Evolutionary conservation across 768 basidiomycete genomes (phyloP), one percentile per base, ranked within the genome.

Genomic region (Crepidotus variabilis): DNA sequence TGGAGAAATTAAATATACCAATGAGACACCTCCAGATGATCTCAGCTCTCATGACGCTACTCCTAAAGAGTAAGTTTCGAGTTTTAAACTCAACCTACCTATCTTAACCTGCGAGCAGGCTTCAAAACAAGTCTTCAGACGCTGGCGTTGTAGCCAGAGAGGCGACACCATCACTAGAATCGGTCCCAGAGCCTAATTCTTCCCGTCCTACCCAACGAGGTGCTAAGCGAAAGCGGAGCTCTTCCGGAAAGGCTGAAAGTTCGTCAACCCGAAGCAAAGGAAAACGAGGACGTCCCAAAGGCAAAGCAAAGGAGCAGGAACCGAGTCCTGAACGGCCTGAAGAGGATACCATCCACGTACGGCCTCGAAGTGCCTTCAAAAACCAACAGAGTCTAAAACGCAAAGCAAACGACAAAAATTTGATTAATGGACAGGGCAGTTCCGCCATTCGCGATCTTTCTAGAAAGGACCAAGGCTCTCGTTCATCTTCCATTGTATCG

Each of bases 401-500:
- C 28, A 28, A 28, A 28, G 3, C 28, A 4, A 8, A 3, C 28
- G 28, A 28, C 28, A 28, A 28, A 28, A 8, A 8, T 8, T 28
- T 28, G 28, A 3, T 28, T 8, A 28, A 4, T 28, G 28, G 28
- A 28, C 28, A 28, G 28, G 28, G 28, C 28, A 28, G 8, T 28
- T 28, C 28, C 8, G 28, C 39, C 13, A 43, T 11, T 11, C 39
- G 39, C 39, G 11, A 3, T 43, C 39, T 43, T 20, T 20, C 14
- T 11, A 43, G 39, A 14, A 43, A 53, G 18, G 45, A 71, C 16
- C 69, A 73, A 34, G 28, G 34, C 18, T 82, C 81, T 21, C 71
- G 75, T 28, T 67, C 80, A 9, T 80, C 82, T 5, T 85, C 84
- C n/a, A 69, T 82, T n/a, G 72, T 63, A 2, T 81, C 74, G n/a